Percentiles rank a stretch among this genome's conserved stretches.
Conservation (phyloP, 2,329 filamentous ascomycete genomes). For the Fusarium siculi region DNA sequence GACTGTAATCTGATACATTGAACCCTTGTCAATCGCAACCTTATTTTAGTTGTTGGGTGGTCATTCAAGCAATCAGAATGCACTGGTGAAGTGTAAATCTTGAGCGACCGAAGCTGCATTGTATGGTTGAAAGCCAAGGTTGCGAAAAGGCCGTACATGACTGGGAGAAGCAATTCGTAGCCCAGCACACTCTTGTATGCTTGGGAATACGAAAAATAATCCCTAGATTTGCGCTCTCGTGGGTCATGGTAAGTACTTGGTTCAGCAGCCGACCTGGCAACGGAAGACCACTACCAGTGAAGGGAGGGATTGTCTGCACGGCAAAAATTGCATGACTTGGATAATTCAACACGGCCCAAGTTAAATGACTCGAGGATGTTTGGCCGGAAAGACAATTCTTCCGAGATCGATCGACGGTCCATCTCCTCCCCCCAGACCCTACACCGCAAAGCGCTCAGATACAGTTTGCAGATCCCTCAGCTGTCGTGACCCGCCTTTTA, state of each 20-base stretch:
- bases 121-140: neutral
- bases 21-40: neutral
- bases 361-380: neutral
- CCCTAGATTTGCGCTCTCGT: too few species aligned
- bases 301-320: too few species aligned
- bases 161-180: neutral
- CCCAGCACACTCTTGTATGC: neutral
- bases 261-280: neutral
- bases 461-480: neutral
- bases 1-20: neutral
- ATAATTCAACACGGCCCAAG: too few species aligned
- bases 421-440: too few species aligned
- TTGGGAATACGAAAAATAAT: neutral
- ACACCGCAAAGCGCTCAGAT: neutral
- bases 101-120: neutral
- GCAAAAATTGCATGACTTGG: neutral
- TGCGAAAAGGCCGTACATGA: too few species aligned
- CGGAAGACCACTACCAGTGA: accelerated
- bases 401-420: neutral
- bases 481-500: neutral
- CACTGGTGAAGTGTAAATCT: neutral
- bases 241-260: neutral
- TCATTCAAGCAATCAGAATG: neutral
- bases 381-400: neutral
- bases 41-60: neutral